Percentiles rank a stretch among this genome's conserved stretches.
Evolutionary conservation across 441 rosid species (phyloP).

Genomic region (Metrosideros polymorpha): DNA sequence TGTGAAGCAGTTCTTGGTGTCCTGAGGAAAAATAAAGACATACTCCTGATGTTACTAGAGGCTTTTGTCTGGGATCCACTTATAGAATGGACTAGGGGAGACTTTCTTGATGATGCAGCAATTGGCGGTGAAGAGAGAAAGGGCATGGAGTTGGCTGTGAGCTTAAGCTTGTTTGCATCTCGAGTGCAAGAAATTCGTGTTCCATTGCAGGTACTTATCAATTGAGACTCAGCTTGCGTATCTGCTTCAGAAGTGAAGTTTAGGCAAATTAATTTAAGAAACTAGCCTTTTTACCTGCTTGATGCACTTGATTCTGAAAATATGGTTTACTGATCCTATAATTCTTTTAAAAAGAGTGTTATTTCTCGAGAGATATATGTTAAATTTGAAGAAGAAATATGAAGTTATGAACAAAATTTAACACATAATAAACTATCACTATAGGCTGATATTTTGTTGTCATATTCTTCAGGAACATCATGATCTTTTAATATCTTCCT

Average conservation of each 20-base stretch:
- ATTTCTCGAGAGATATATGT: neutral
- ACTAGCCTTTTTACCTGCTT: neutral
- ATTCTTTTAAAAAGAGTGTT: neutral
- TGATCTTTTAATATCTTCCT: conserved; percentile 69
- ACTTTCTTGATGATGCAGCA: conserved; percentile 97
- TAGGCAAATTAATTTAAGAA: neutral
- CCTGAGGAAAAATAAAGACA: conserved; percentile 84
- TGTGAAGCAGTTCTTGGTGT: conserved; percentile 89
- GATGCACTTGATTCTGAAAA: neutral
- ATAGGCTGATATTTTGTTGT: neutral
- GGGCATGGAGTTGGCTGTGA: conserved; percentile 98
- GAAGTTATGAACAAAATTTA: neutral
- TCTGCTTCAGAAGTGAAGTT: neutral
- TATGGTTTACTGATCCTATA: neutral
- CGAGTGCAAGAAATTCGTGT: conserved; percentile 98
- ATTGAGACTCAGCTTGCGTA: neutral
- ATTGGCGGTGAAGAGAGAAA: conserved; percentile 98
- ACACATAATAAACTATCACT: neutral
- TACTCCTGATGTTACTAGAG: conserved; percentile 83
- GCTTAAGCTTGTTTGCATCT: conserved; percentile 98
- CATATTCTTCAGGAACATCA: conserved; percentile 75
- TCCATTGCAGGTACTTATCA: conserved; percentile 73
- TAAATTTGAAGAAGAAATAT: neutral
- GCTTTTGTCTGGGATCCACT: conserved; percentile 99
- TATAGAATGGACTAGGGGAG: conserved; percentile 97